A percentile compares a stretch with the other conserved stretches of the same genome.
Conservation (phyloP, 345 rosid species). For the Lumnitzera littorea region DNA sequence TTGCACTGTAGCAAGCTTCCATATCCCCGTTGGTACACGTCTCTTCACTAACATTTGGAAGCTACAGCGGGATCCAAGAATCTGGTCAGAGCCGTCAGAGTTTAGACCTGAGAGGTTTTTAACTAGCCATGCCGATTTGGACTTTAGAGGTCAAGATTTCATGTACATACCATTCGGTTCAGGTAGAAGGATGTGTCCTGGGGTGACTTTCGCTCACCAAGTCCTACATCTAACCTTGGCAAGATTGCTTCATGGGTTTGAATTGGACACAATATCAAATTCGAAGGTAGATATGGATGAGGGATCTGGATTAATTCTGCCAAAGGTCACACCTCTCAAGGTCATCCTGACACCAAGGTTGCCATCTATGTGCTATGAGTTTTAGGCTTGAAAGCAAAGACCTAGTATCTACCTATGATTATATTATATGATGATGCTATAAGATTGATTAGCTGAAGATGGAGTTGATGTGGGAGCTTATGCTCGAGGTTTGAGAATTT, state of each 20-base stretch:
- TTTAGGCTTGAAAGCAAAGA: background rate
- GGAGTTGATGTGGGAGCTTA: too few relatives aligned
- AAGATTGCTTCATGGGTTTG: conserved; percentile 19
- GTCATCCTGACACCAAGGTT: conserved; percentile 17
- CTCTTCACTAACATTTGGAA: conserved; percentile 23
- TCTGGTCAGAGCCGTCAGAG: conserved; percentile 26
- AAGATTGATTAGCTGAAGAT: too few relatives aligned
- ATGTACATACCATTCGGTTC: conserved; percentile 37
- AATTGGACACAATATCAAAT: conserved; percentile 3
- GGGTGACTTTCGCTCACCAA: conserved; percentile 19
- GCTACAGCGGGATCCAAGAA: conserved; percentile 28
- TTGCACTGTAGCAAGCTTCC: conserved; percentile 16
- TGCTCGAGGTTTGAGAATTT: too few relatives aligned
- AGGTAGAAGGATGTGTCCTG: conserved; percentile 36
- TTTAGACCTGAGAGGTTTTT: conserved; percentile 31
- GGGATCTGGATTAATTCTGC: conserved; percentile 14
- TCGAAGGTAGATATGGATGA: conserved; percentile 18
- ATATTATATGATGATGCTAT: too few relatives aligned
- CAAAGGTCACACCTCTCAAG: conserved; percentile 17
- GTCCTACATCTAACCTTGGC: conserved; percentile 17
- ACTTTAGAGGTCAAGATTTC: conserved; percentile 25
- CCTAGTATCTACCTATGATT: too few relatives aligned
- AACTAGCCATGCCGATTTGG: background rate
- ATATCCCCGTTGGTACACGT: conserved; percentile 18
- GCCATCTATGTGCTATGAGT: conserved; percentile 2